Evolutionary conservation across 2,329 filamentous ascomycete genomes (phyloP), one percentile per base, ranked within the genome.

Genomic region (Sclerotinia nivalis): DNA sequence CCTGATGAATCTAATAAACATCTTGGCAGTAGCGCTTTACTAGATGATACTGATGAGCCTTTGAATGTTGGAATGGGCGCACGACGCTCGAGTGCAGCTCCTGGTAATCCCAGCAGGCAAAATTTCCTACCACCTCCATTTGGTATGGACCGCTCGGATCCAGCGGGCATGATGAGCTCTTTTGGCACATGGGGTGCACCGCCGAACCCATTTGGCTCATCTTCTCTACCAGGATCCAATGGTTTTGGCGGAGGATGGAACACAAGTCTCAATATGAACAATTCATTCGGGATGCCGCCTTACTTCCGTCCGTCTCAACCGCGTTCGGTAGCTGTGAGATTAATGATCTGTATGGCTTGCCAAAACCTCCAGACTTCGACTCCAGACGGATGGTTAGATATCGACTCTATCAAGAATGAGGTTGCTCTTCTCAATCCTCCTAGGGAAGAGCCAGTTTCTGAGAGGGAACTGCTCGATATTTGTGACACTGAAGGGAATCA

Each of bases 401-500:
- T 96, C 31, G 83, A 86, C 37, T 81, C 84, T 28, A 85, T 92
- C 61, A 83, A 93, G 74, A 86, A 90, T 13, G 85, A 87, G 68
- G 84, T 92, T 43, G 88, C 89, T 68, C 82, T 82, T 47, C 81
- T 86, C n/a, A 84, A 84, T 68, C 86, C 90, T 70, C 80, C 84
- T 37, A 78, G 82, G 37, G 75, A 80, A 22, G 79, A 80, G 9
- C 75, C 79, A 4, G 75, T 88, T 83, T 79, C 84, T 73, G 79
- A 88, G 83, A 77, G 85, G 37, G 94, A 97, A 76, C 85, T 98
- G 75, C 84, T 95, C 52, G 89, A 92, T 70, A 91, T 74, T 70
- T 96, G 92, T 79, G 95, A 98, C 76, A 97, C 95, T 0, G 93
- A 97, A 78, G 96, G 96, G 70, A 96, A 91, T 76, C 79, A 83